These are phyloP conservation scores for Paramarasmius palmivorus DNA, from an alignment of 1,284 basidiomycete species.

Conservation along the genomic window DNA sequence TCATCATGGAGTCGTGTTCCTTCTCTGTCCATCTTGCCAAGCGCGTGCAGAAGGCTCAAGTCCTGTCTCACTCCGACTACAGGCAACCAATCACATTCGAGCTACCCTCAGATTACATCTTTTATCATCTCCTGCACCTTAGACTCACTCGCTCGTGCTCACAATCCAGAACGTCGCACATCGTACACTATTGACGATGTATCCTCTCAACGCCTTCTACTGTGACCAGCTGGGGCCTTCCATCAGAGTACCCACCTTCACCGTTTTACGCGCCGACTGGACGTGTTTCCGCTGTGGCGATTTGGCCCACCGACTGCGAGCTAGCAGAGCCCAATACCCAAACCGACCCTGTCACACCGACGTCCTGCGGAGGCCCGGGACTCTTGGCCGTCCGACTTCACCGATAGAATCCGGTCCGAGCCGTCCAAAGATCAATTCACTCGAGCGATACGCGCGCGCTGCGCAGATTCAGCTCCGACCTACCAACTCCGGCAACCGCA, in stretches of 20 bases:
- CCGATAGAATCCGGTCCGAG: constrained; percentile 19
- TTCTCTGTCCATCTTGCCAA: constrained; percentile 61
- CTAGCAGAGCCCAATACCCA: constrained; percentile 41
- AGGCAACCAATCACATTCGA: constrained; percentile 51
- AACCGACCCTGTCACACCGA: constrained; percentile 39
- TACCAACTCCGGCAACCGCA: constrained; percentile 38
- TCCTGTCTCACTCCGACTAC: constrained; percentile 56
- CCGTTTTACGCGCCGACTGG: constrained; percentile 24
- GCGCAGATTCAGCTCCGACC: constrained; percentile 35
- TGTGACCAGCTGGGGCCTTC: constrained; percentile 19
- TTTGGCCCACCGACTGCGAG: constrained; percentile 42
- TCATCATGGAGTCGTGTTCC: constrained; percentile 35
- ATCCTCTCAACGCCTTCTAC: constrained; percentile 25
- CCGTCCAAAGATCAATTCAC: constrained; percentile 30
- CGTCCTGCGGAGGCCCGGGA: constrained; percentile 55
- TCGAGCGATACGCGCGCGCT: constrained; percentile 30
- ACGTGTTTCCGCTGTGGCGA: constrained; percentile 45
- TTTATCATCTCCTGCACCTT: constrained; percentile 23
- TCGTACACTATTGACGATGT: constrained; percentile 38
- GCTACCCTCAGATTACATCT: constrained; percentile 40
- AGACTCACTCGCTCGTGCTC: constrained; percentile 19
- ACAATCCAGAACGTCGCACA: constrained; percentile 34
- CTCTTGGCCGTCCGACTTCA: constrained; percentile 29
- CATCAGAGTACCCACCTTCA: constrained; percentile 22
- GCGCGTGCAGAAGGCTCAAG: constrained; percentile 57